Conservation (phyloP, 2,329 filamentous ascomycete genomes). For the Verticillium zaregamsianum region DNA sequence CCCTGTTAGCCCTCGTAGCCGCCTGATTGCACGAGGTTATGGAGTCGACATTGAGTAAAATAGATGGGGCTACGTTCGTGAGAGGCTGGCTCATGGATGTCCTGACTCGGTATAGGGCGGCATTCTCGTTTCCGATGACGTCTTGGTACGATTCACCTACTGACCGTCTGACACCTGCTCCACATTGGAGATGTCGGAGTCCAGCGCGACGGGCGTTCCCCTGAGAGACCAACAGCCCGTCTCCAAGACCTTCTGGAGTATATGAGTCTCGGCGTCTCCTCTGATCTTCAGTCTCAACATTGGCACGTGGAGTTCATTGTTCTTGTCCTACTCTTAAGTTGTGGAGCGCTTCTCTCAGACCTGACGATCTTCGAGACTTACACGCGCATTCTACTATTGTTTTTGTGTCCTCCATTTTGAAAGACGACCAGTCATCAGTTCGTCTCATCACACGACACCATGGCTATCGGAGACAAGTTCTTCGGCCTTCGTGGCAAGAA, state of each 20-base stretch:
- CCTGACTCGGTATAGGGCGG: not conserved
- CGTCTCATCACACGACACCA: not conserved
- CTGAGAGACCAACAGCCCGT: not conserved
- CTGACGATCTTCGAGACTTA: not conserved
- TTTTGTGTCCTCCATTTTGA: not conserved
- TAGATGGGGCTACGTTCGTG: not conserved
- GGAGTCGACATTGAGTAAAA: not conserved
- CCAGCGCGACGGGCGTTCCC: not conserved
- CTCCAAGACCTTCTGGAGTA: not conserved
- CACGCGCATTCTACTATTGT: not conserved
- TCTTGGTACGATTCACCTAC: not conserved
- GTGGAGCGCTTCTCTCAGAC: not conserved
- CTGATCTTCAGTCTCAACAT: not conserved
- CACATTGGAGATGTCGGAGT: not conserved
- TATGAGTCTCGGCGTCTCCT: not conserved
- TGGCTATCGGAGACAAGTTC: conserved; percentile 31
- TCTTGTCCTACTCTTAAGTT: not conserved
- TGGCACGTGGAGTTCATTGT: not conserved
- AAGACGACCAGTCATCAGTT: not conserved
- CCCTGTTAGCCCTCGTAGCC: not conserved
- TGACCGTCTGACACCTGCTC: not conserved
- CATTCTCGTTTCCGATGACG: not conserved
- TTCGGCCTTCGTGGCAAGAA: conserved; percentile 62
- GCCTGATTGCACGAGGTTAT: not conserved
- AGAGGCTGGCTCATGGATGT: not conserved